These are phyloP conservation scores for Fusarium keratoplasticum DNA, from an alignment of 2,329 filamentous ascomycete genomes.

Conservation along the genomic window DNA sequence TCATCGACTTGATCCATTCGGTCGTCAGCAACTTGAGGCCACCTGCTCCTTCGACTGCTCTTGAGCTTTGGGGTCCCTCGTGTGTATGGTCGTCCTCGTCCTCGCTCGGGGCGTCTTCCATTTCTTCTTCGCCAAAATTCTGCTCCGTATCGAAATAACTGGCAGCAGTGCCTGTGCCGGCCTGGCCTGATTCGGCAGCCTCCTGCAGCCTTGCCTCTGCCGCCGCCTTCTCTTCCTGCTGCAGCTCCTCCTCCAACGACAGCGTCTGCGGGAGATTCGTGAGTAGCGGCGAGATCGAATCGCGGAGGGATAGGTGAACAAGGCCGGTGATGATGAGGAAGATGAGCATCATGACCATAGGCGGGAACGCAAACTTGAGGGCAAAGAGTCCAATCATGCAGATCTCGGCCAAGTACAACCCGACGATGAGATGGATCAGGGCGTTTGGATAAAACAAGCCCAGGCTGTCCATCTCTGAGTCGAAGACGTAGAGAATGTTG, in stretches of 20 bases:
- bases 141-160: slow-evolving; percentile 52
- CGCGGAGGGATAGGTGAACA: slow-evolving; percentile 79
- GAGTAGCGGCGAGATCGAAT: slow-evolving; percentile 80
- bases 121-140: slow-evolving; percentile 50
- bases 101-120: slow-evolving; percentile 42
- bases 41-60: slow-evolving; percentile 54
- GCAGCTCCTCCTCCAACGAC: slow-evolving; percentile 64
- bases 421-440: slow-evolving; percentile 85
- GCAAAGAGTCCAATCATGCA: slow-evolving; percentile 89
- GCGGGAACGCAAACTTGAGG: slow-evolving; percentile 73
- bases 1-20: slow-evolving; percentile 53
- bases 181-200: slow-evolving; percentile 38
- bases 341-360: slow-evolving; percentile 79
- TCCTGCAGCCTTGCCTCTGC: slow-evolving; percentile 44
- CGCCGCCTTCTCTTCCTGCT: slow-evolving; percentile 61
- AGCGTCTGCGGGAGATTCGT: slow-evolving; percentile 83
- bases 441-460: slow-evolving; percentile 90
- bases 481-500: slow-evolving; percentile 88
- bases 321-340: slow-evolving; percentile 81
- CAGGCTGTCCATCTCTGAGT: slow-evolving; percentile 86
- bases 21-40: slow-evolving; percentile 48
- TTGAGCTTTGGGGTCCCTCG: slow-evolving; percentile 38
- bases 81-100: slow-evolving; percentile 42
- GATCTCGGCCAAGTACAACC: slow-evolving; percentile 84
- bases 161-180: slow-evolving; percentile 42